Evolutionary conservation across 176 grass and related monocot genomes (phyloP).

Genomic region (Oryza australiensis): DNA sequence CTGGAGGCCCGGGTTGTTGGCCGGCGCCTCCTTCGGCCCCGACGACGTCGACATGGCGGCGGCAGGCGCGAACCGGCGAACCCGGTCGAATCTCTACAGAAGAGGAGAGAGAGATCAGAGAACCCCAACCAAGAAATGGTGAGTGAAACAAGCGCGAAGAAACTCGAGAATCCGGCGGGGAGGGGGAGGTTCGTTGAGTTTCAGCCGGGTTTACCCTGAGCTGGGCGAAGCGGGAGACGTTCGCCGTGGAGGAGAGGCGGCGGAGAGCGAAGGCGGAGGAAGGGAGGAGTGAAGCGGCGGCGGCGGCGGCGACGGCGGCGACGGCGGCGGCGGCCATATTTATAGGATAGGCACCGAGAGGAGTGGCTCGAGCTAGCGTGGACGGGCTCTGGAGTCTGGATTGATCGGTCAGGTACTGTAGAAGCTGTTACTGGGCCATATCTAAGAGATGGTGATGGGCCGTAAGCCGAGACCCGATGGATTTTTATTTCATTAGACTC

Average conservation of each 20-base stretch:
- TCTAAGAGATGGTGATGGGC: too few relatives aligned
- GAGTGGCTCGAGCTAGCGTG: neutral
- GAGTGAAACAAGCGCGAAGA: constrained; percentile 1
- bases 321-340: constrained; percentile 38
- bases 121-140: neutral
- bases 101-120: neutral
- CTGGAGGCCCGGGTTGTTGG: constrained; percentile 77
- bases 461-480: too few relatives aligned
- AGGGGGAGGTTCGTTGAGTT: neutral
- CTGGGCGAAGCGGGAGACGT: constrained; percentile 3
- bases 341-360: constrained; percentile 20
- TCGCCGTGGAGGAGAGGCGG: constrained; percentile 24
- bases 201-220: constrained; percentile 26
- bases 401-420: neutral
- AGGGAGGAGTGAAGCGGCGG: constrained; percentile 19
- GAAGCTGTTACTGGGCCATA: too few relatives aligned
- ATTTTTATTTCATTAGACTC: too few relatives aligned
- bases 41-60: constrained; percentile 64
- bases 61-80: constrained; percentile 32
- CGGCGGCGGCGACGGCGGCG: constrained; percentile 36
- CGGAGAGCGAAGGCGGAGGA: constrained; percentile 21
- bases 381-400: constrained; percentile 9
- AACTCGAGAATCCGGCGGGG: neutral
- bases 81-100: constrained; percentile 49
- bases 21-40: constrained; percentile 63